Evolutionary conservation across 768 basidiomycete species (phyloP), one percentile per base, ranked within the genome.

Genomic region (Brasilioporus rufonigricans): DNA sequence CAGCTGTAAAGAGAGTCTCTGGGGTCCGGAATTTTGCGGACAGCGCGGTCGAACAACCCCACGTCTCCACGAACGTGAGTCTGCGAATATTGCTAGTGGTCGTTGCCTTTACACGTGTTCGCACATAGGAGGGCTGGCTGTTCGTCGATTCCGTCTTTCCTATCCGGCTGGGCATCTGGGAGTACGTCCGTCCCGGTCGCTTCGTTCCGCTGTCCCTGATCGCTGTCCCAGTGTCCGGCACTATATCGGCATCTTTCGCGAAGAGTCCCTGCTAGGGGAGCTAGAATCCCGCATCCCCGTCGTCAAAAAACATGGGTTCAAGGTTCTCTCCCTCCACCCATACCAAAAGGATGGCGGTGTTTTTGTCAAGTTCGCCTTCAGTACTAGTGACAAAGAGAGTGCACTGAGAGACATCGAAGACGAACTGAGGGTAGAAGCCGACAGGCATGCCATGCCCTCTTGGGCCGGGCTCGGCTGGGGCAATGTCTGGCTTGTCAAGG

Each of bases 321-420:
- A 75, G 29, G 71, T 91, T n/a, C 63, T 86, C 5, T 78, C 80
- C 23, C 63, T 92, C 6, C 77, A 90, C 49, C 84, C 85, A 8
- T 78, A 84, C 57, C 70, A 72, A 48, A 95, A 94, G 62, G 92
- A 94, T 57, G 93, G 93, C 3, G 93, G 93, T 5, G 85, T 91
- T 16, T 93, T 92, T 65, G 85, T 93, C 35, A 77, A 77, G 31
- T 92, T 93, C 67, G 71, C 75, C 21, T 95, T 86, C 63, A 70
- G 60, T 29, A 69, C 76, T 4, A 61, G 57, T 29, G 73, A 74
- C 56, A 59, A 65, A 18, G 71, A 80, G 21, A 64, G 55, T 16
- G 76, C 78, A 12, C 64, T 84, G 9, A 67, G 70, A 24, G 71
- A 72, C 3, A 81, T 93, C 6, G 73, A 87, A 59, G 61, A 70